Evolutionary conservation across 1,139 yeast genomes (phyloP), one percentile per base, ranked within the genome.

Genomic region (Arxiozyma slooffiae): DNA sequence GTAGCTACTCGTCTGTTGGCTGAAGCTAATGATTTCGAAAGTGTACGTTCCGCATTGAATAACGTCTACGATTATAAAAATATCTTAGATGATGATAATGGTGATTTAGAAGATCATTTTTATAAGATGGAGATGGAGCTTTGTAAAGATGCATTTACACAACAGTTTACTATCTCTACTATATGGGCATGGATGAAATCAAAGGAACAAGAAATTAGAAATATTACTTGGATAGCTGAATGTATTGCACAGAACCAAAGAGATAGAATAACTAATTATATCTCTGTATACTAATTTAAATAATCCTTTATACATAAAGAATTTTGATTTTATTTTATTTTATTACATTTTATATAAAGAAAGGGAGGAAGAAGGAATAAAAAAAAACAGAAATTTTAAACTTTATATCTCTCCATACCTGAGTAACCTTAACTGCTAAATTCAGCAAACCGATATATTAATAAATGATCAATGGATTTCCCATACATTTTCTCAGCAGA

Each of bases 141-240:
- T 56, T 90, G 97, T 71, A 85, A 81, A 63, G 82, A 85, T 66
- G 96, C 97, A 0, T 89, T 94, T 69, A 89, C 98, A 40, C 98
- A 92, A 70, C 98, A 92, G 68, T 94, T 94, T 67, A 84, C 97
- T 17, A 79, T 85, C 61, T 79, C 92, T 46, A 84, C 96, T 2
- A 76, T 92, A 52, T 94, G 96, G 92, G 96, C 97, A 6, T 92
- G 97, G 95, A 79, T 94, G 66, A 84, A 89, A 70, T 82, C 96
- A 20, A 85, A 86, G 64, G 98, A 94, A 70, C 98, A 94, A 71
- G 99, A 94, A 70, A 80, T 94, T 54, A 79, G 98, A 69, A 94
- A 94, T 68, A 82, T 94, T 57, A 87, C 97, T 22, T 94, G 98
- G 98, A 90, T 94, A 55, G 96, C 97, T 46, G 99, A 94, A 72